Conservation (phyloP, 2,329 filamentous ascomycete species). For the Aspergillus phoenicis region DNA sequence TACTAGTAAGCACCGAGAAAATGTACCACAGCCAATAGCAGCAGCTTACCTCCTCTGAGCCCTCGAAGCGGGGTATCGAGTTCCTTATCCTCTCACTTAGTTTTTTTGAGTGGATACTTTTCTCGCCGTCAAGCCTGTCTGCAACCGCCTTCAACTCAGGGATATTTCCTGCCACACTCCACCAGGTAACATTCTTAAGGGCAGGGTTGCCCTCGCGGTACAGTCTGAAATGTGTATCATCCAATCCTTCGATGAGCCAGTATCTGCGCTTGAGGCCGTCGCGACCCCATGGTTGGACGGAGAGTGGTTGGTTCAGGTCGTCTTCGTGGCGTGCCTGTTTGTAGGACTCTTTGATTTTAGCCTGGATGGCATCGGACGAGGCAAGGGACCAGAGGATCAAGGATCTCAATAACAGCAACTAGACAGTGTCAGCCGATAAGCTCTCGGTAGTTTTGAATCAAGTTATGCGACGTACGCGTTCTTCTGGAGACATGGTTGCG, state of each 20-base stretch:
- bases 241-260: conserved; percentile 88
- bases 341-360: conserved; percentile 82
- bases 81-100: conserved; percentile 75
- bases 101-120: conserved; percentile 76
- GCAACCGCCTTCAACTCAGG: conserved; percentile 78
- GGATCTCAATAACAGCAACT: conserved; percentile 82
- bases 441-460: not conserved
- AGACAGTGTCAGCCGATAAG: conserved; percentile 20
- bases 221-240: conserved; percentile 90
- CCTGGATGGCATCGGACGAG: conserved; percentile 80
- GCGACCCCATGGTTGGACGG: conserved; percentile 86
- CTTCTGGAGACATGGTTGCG: conserved; percentile 74
- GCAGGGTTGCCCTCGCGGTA: conserved; percentile 91
- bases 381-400: conserved; percentile 87
- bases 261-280: conserved; percentile 92
- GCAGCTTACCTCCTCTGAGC: conserved; percentile 76
- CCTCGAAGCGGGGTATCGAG: conserved; percentile 87
- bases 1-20: conserved; percentile 18
- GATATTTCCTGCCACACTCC: conserved; percentile 87
- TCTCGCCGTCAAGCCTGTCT: conserved; percentile 77
- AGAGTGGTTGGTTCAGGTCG: conserved; percentile 80
- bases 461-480: conserved; percentile 66
- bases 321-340: conserved; percentile 81
- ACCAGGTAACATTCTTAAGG: conserved; percentile 78
- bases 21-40: not conserved